Percentiles rank a stretch among this genome's conserved stretches.
Evolutionary conservation across 2,329 filamentous ascomycete genomes (phyloP).

Genomic region (Apiospora rasikravindrae): DNA sequence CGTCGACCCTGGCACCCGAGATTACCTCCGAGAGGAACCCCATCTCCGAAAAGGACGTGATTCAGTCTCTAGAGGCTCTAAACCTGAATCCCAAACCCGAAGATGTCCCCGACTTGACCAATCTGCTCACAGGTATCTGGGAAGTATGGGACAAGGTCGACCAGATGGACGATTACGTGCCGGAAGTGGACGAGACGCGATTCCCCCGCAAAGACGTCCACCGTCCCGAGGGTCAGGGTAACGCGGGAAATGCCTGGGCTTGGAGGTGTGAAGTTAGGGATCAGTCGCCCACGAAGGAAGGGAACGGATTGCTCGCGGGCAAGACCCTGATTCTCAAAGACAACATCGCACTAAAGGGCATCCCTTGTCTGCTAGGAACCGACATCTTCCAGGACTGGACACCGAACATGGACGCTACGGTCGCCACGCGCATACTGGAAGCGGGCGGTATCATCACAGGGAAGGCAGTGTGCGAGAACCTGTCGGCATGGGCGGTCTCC

Average conservation of each 20-base stretch:
- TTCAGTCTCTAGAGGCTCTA: background rate
- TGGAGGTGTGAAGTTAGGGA: slow-evolving; percentile 43
- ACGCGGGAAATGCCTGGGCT: slow-evolving; percentile 48
- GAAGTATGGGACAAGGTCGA: slow-evolving; percentile 21
- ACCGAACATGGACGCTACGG: slow-evolving; percentile 48
- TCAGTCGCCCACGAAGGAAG: slow-evolving; percentile 33
- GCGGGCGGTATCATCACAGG: slow-evolving; percentile 48
- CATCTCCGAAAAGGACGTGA: background rate
- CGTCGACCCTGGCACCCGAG: slow-evolving; percentile 19
- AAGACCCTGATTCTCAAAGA: slow-evolving; percentile 53
- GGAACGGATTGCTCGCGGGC: slow-evolving; percentile 40
- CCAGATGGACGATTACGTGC: slow-evolving; percentile 20
- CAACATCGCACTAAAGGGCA: slow-evolving; percentile 50
- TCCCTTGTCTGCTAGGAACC: slow-evolving; percentile 50
- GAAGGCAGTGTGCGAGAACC: slow-evolving; percentile 52
- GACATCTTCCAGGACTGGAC: slow-evolving; percentile 44
- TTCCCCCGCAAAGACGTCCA: slow-evolving; percentile 33
- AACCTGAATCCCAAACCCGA: background rate
- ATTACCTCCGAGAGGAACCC: slow-evolving; percentile 15
- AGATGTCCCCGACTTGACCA: slow-evolving; percentile 1
- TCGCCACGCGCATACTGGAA: slow-evolving; percentile 48
- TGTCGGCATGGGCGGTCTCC: slow-evolving; percentile 48
- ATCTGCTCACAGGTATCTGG: slow-evolving; percentile 18
- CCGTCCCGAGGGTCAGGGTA: slow-evolving; percentile 38
- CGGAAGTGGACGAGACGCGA: slow-evolving; percentile 15